Evolutionary conservation across 2,329 filamentous ascomycete species (phyloP), one percentile per base, ranked within the genome.

Genomic region (Aspergillus sergii): DNA sequence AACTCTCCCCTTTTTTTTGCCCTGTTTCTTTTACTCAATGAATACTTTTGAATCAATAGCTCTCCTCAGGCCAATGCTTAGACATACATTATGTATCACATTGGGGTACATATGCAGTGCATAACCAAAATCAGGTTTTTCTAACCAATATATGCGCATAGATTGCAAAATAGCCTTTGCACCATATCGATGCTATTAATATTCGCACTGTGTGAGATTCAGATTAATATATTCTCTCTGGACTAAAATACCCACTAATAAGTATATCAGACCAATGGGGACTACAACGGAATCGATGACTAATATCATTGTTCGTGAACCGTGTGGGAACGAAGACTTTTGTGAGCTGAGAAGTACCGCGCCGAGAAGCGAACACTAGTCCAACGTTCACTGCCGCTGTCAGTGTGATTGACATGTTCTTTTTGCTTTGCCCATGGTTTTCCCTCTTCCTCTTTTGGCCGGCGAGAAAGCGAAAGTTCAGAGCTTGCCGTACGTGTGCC

Each of bases 401-500:
- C 46, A 50, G 26, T 19, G 21, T 30, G 23, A 19, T 19, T 50
- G 46, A 50, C 46, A 21, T 21, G 9, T 53, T 32, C 8, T 3
- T n/a, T 36, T 19, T 30, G n/a, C 16, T 11, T 16, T 28, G 23
- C 26, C 4, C 26, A 28, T 9, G 21, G 1, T 21, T n/a, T 30
- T 19, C 12, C 23, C 19, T n/a, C n/a, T 53, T 10, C 7, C 23
- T 26, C 21, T 46, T 23, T 26, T 7, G 21, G 21, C 10, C 14
- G 12, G n/a, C 4, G 21, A 34, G 32, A 26, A 28, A 16, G 23
- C 2, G 16, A 32, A 32, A n/a, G 21, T 26, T 55, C 32, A 55
- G n/a, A 26, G 51, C 32, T 39, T 39, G 55, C 60, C 56, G 56
- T 54, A 58, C 61, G 63, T 61, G 48, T 51, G 58, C 66, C 66